These are phyloP conservation scores for Cercospora beticola DNA, from an alignment of 2,329 filamentous ascomycete genomes.

Conservation along the genomic window DNA sequence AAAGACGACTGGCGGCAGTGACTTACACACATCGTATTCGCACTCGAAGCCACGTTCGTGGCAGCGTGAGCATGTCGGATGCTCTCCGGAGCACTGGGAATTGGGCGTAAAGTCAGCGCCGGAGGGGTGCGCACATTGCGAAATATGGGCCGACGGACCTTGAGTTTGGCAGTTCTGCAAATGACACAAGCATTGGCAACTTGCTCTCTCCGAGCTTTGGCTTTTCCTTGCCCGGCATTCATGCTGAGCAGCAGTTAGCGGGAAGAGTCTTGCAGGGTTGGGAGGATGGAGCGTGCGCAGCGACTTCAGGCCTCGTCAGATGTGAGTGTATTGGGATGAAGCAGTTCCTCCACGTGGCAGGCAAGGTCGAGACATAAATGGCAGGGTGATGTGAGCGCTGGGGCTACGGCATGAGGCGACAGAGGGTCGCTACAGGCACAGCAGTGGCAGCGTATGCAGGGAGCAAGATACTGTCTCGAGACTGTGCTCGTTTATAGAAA, in stretches of 20 bases:
- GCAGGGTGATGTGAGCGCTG: neutral
- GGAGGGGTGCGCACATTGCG: neutral
- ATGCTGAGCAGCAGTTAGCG: neutral
- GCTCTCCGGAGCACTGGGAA: slow-evolving; percentile 17
- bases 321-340: neutral
- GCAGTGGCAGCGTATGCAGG: neutral
- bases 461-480: neutral
- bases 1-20: neutral
- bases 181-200: slow-evolving; percentile 16
- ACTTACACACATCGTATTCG: slow-evolving; percentile 22
- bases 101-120: neutral
- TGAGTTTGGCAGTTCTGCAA: slow-evolving; percentile 15
- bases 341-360: neutral
- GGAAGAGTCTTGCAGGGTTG: neutral
- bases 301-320: neutral
- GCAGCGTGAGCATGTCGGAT: slow-evolving; percentile 20
- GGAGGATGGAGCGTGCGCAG: neutral
- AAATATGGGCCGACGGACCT: slow-evolving; percentile 5
- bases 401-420: neutral
- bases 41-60: slow-evolving; percentile 7
- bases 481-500: neutral
- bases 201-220: slow-evolving; percentile 4
- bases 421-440: neutral
- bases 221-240: neutral
- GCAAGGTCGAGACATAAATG: neutral